Base-by-base conservation (phyloP, 176 grass and related monocot species). In the Juncus effusus region DNA sequence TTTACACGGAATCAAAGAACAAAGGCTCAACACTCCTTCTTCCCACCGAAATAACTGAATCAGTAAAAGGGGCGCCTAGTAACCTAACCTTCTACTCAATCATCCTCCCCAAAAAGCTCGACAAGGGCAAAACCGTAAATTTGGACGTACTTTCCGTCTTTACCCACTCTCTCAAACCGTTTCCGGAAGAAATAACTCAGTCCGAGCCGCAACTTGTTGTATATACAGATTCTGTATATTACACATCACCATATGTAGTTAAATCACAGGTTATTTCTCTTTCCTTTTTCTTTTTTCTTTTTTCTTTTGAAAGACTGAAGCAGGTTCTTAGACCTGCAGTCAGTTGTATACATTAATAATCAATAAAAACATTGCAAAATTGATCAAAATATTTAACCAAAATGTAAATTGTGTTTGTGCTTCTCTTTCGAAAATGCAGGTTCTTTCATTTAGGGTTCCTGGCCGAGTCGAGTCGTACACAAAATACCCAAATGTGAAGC, bases 101-200 rank as follows among this genome's bases (percentile, higher is more conserved):
- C 16, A 77, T 81, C 60, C 69, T 99, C 58, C 62, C 66, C 40
- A 90, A 99, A 86, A 54, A 81, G 65, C 78, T 99, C 65, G 83
- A 61, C 6, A 94, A 90, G 80, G 83, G 95, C 36, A 84, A 80
- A 64, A 81, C 51, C 66, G 61, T 93, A 38, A 77, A 64, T 70
- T 70, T 99, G 15, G 95, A 99, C 55, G 65, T 94, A 54, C 56
- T 99, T 9, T 59, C 83, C 41, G 78, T 99, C 40, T 90, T 93
- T 44, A 90, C 89, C 0, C 83, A 85, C 74, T 79, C 83, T 76
- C 76, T 99, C 42, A 84, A 86, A 70, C 95, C 95, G 45, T 99
- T 99, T 67, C 95, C 95, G 12, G 85, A 99, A 70, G 89, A 99
- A 82, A 99, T 99, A 75, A 80, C 83, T 77, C 95, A 99, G 73